Evolutionary conservation across 495 filamentous ascomycete species (phyloP), one percentile per base, ranked within the genome.

Genomic region (Penicillium manginii): DNA sequence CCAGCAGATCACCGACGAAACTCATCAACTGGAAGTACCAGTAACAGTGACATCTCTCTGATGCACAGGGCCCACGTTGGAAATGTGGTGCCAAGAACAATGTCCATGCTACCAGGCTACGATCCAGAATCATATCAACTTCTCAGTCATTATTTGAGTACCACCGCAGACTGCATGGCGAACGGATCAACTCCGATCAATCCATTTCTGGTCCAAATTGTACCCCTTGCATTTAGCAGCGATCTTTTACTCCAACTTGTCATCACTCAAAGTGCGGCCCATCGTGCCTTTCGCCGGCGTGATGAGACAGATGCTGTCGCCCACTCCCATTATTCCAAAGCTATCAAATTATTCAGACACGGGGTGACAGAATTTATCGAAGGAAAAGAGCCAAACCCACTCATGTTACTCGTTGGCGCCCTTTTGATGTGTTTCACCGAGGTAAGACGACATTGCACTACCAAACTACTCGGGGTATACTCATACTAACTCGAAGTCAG

Each of bases 341-440:
- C 73, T 0, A 64, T 75, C 15, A 65, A 65, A 14, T 52, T 74
- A 9, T 75, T 75, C 49, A 64, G 73, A 17, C 60, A 63, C 14
- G 71, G 67, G 4, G 73, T 75, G 2, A 71, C 63, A 1, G 73
- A 73, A 11, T 75, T 75, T 31, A 68, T 75, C 22, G 66, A 74
- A 9, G 73, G 73, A n/a, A 75, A 70, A 39, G 73, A 75, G 19
- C 59, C 71, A 0, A 75, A 74, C 15, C 69, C 73, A 0, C 55
- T 75, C 2, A 73, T 75, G 66, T 54, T 75, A 3, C 66, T 73
- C 11, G 66, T 75, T 4, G 73, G 73, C 0, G 73, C 73, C 3
- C 62, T 75, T 35, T 47, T 75, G 2, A 75, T 75, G 73, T 75
- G 73, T 52, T 75, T 75, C 49, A 75, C 73, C 12, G 73, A 75